Percentiles rank a stretch among this genome's conserved stretches.
Evolutionary conservation across 1,284 basidiomycete genomes (phyloP).

Genomic region (Schizophyllum amplum): DNA sequence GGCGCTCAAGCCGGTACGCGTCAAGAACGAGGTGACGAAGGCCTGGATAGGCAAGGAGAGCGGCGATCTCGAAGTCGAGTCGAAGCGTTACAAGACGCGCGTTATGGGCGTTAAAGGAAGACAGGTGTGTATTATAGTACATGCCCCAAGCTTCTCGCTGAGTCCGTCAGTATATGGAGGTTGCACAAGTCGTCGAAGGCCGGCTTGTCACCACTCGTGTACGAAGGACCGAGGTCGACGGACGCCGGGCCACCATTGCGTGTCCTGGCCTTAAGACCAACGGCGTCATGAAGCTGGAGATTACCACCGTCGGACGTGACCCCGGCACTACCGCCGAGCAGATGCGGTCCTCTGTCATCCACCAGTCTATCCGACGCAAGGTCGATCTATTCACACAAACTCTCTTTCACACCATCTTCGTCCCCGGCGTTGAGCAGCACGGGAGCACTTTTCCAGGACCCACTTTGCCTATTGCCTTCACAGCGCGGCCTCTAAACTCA

Average conservation of each 20-base stretch:
- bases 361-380: conserved; percentile 26
- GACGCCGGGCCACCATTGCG: not conserved
- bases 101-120: conserved; percentile 13
- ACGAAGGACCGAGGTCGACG: not conserved
- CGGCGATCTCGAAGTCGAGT: conserved; percentile 23
- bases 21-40: conserved; percentile 36
- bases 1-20: conserved; percentile 26
- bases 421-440: conserved; percentile 16
- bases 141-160: too few species aligned
- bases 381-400: conserved; percentile 26
- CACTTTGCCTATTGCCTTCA: conserved; percentile 13
- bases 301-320: conserved; percentile 37
- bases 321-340: conserved; percentile 33
- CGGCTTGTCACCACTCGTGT: not conserved
- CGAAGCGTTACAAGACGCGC: conserved; percentile 34
- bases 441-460: too few species aligned
- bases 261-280: too few species aligned
- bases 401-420: conserved; percentile 39
- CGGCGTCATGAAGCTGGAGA: not conserved
- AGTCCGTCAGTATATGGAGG: not conserved
- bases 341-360: conserved; percentile 25
- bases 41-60: conserved; percentile 16
- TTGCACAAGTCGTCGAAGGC: not conserved
- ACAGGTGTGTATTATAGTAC: too few species aligned
- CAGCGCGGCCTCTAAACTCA: conserved; percentile 22